A percentile compares a stretch with the other conserved stretches of the same genome.
These are phyloP conservation scores for Talaromyces nanjingensis DNA, from an alignment of 495 filamentous ascomycete species.

Conservation along the genomic window DNA sequence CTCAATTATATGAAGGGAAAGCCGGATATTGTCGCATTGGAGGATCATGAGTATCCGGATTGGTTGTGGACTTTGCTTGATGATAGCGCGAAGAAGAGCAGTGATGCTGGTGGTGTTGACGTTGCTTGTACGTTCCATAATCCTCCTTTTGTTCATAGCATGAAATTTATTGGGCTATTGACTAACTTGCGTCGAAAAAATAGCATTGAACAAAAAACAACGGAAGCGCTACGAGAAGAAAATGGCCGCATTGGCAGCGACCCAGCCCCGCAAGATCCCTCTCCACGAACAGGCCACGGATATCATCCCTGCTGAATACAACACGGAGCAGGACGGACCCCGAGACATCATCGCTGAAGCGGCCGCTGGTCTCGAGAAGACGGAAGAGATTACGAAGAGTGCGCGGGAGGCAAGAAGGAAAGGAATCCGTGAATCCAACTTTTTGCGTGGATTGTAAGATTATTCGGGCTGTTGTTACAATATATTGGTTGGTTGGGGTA, in stretches of 20 bases:
- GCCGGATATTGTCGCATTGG: slow-evolving; percentile 61
- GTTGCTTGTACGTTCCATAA: slow-evolving; percentile 52
- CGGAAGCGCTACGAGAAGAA: slow-evolving; percentile 57
- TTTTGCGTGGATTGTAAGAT: slow-evolving; percentile 71
- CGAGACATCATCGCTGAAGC: slow-evolving; percentile 24
- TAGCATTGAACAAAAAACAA: slow-evolving; percentile 48
- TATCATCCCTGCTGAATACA: slow-evolving; percentile 53
- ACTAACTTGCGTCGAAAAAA: not conserved
- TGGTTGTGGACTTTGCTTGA: slow-evolving; percentile 85
- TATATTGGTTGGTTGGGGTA: not conserved
- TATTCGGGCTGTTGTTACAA: not conserved
- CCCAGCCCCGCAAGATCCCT: slow-evolving; percentile 67
- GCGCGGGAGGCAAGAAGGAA: slow-evolving; percentile 65
- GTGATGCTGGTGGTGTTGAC: slow-evolving; percentile 36
- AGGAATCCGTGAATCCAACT: slow-evolving; percentile 88
- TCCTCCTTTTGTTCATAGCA: not conserved
- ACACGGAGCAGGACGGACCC: slow-evolving; percentile 20
- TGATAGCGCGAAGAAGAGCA: slow-evolving; percentile 29
- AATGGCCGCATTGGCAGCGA: slow-evolving; percentile 56
- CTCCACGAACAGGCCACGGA: slow-evolving; percentile 79
- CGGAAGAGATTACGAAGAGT: slow-evolving; percentile 45
- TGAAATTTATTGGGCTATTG: not conserved
- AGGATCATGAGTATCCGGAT: slow-evolving; percentile 79
- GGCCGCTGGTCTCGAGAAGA: slow-evolving; percentile 30
- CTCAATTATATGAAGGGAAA: slow-evolving; percentile 86